These are phyloP conservation scores for Biscutella laevigata DNA, from an alignment of 441 rosid species.

Conservation along the genomic window DNA sequence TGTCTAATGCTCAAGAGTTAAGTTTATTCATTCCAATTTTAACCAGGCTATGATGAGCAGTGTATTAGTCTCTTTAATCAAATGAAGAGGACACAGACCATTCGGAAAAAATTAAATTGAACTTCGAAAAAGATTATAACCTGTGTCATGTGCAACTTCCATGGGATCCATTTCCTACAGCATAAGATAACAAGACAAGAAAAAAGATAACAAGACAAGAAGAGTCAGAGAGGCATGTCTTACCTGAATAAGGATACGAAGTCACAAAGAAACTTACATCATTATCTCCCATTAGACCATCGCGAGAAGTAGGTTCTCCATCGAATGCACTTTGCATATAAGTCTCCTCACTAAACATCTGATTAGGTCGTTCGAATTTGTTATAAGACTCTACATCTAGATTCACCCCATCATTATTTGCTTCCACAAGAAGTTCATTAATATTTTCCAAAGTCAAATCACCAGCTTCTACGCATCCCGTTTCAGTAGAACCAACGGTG, in stretches of 20 bases:
- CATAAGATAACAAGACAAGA: conserved; percentile 18
- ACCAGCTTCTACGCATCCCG: conserved; percentile 28
- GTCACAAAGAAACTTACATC: conserved; percentile 41
- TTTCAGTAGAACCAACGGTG: conserved; percentile 21
- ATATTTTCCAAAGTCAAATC: conserved; percentile 29
- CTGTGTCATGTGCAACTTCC: conserved; percentile 69
- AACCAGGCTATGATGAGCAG: not conserved
- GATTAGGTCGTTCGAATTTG: conserved; percentile 28
- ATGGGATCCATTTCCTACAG: conserved; percentile 62
- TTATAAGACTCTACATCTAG: conserved; percentile 31
- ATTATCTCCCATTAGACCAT: conserved; percentile 29
- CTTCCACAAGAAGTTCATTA: conserved; percentile 32
- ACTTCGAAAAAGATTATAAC: conserved; percentile 27
- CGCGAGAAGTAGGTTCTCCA: conserved; percentile 29
- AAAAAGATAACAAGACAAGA: too few species aligned
- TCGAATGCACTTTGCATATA: conserved; percentile 33
- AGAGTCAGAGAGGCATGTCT: conserved; percentile 12
- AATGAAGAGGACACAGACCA: conserved; percentile 4
- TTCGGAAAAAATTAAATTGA: not conserved
- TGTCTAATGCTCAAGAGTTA: not conserved
- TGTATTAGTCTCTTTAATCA: not conserved
- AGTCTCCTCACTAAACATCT: conserved; percentile 27
- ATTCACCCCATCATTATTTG: conserved; percentile 29
- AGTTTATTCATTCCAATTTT: not conserved
- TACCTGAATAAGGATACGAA: conserved; percentile 6